These are phyloP conservation scores for Phaseolus coccineus DNA, from an alignment of 331 rosid species.

Conservation along the genomic window DNA sequence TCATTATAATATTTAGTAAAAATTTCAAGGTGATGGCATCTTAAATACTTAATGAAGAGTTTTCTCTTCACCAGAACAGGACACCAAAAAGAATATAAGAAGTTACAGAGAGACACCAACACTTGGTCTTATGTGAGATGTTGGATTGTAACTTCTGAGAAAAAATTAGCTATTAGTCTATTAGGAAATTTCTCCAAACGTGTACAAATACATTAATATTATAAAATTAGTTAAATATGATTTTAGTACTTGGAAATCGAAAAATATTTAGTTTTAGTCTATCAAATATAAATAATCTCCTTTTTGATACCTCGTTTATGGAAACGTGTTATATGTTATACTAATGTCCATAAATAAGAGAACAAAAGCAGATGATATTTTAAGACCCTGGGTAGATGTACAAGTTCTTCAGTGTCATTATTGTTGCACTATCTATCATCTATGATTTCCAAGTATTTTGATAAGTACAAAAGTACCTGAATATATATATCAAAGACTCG, in stretches of 20 bases:
- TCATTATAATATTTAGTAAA: neutral
- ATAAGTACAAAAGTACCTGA: constrained; percentile 60
- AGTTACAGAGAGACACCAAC: neutral
- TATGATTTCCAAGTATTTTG: neutral
- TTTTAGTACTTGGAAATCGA: neutral
- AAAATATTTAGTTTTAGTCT: neutral
- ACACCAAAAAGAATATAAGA: neutral
- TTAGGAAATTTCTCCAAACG: neutral
- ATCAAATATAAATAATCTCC: neutral
- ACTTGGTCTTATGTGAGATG: neutral
- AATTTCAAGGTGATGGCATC: neutral
- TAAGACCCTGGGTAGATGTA: too few species aligned
- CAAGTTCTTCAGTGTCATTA: neutral
- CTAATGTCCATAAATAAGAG: neutral
- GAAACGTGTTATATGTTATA: neutral
- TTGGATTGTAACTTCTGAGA: neutral
- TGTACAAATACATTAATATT: neutral
- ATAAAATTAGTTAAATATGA: neutral
- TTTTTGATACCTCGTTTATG: neutral
- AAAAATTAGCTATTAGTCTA: neutral
- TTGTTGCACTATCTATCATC: neutral
- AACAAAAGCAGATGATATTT: neutral
- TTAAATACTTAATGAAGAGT: neutral
- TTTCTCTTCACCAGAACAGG: neutral
- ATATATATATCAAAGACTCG: constrained; percentile 82